Evolutionary conservation across 805 yeast species (phyloP), one percentile per base, ranked within the genome.

Genomic region (Maudiozyma bulderi): DNA sequence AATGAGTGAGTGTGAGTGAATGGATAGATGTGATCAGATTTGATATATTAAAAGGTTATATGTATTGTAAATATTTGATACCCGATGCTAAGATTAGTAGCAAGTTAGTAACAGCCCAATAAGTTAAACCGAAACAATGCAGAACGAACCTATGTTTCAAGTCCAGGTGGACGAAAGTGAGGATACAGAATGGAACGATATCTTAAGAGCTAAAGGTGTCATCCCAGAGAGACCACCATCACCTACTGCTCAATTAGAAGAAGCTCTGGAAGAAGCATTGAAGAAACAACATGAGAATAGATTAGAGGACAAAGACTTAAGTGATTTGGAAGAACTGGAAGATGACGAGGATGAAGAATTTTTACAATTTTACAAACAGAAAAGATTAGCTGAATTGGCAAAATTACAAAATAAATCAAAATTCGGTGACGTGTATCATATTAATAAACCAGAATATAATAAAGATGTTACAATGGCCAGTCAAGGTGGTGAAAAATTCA

Each of bases 171-270:
- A 93, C 67, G 97, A 96, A 35, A 79, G 78, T 53, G 99, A 93
- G 67, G 99, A 93, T 65, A 93, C 99, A 0, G 99, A 93, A 66
- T 93, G 99, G 99, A 93, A 93, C 64, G 99, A 93, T 66, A 89
- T 93, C 55, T 74, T 93, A 43, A 74, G 99, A 55, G 77, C 79
- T 3, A 86, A 90, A 53, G 98, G 98, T 28, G 81, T 93, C 48
- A 87, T 93, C 45, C 99, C 99, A 0, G 89, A 86, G 61, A 82
- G 84, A 58, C 88, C 95, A 30, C 89, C 90, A 28, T 86, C 95
- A 20, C 95, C 96, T 8, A 81, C 95, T 0, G 86, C 77, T 41
- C 84, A 87, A 65, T 64, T 93, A 44, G 98, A 93, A 62, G 90
- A 84, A 57, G 95, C 95, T 2, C 66, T 90, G 43, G 89, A 84